Base-by-base conservation (phyloP, 2,329 filamentous ascomycete genomes). In the Fusarium sp. region DNA sequence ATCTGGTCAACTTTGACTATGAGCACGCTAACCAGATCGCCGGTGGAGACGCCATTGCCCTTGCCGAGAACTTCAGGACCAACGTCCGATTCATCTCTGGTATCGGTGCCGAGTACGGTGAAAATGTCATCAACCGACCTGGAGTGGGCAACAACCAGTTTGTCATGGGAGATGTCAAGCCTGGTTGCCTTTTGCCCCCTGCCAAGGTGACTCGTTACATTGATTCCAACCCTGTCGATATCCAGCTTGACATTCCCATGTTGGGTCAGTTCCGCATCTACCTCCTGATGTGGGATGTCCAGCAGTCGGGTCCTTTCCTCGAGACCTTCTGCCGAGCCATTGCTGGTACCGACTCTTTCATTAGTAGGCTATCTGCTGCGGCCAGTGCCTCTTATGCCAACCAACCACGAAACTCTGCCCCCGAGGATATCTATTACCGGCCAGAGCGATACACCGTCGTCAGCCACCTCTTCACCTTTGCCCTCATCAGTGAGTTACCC, bases 181-280 rank as follows among this genome's bases (percentile, higher is more conserved):
- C 88, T 5, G 88, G 88, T 9, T 89, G 87, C 59, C 83, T 89
- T 25, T 85, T 93, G 30, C 88, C 91, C 4, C 93, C 93, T 3
- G 91, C 91, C 45, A 93, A 90, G 81, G 92, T 92, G 20, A 93
- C 92, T 1, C 88, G 93, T 32, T 95, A 92, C 79, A 89, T 95
- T 61, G 93, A 95, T 81, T 91, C 93, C 5, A 95, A 95, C 77
- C 93, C 93, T 0, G 90, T 95, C 48, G 92, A 95, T 76, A 85
- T 95, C 32, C 92, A 95, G 80, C 89, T 94, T 7, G 93, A 95
- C 78, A 93, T 95, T 52, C 93, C 93, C 2, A 89, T 94, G 82
- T 85, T 95, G 7, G 92, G 93, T 30, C 93, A 95, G 78, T 95
- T 95, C 84, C 89, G 92, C 58, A 88, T 95, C 54, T 95, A 93